Percentiles rank a stretch among this genome's conserved stretches.
phyloP scores from a whole-genome alignment of 208 protist species.

The Acanthamoeba castellanii region DNA sequence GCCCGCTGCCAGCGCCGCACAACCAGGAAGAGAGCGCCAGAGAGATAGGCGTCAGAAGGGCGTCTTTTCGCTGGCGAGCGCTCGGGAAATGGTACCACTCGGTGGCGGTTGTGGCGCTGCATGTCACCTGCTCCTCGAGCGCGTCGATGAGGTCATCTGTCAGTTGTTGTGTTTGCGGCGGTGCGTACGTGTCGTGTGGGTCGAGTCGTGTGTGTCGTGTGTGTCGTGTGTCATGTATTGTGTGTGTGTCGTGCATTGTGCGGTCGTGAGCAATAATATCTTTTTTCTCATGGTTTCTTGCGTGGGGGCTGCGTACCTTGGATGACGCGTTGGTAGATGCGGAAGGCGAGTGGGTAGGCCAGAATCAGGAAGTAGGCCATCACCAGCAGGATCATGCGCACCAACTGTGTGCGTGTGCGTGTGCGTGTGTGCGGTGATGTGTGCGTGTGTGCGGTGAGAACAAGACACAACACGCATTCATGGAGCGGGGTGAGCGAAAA shows the following conservation, averaged over 20 bases:
- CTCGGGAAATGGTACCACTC: background rate
- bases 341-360: background rate
- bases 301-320: background rate
- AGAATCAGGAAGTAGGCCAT: conserved; percentile 9
- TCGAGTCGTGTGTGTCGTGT: no score
- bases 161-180: no score
- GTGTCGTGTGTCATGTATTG: no score
- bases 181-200: no score
- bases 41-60: background rate
- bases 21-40: background rate
- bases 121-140: background rate
- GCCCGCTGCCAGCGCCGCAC: background rate
- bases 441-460: no score
- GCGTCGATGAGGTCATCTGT: conserved; percentile 1
- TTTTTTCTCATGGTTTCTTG: no score
- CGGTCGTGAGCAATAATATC: no score
- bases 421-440: no score
- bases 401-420: background rate
- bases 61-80: no score
- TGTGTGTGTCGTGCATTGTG: no score
- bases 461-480: no score
- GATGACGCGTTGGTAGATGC: background rate
- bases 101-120: background rate
- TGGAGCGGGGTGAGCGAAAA: no score
- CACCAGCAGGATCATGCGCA: conserved; percentile 35